Conservation (phyloP, 352 stramenopile species). For the Globisporangium alternatum region DNA sequence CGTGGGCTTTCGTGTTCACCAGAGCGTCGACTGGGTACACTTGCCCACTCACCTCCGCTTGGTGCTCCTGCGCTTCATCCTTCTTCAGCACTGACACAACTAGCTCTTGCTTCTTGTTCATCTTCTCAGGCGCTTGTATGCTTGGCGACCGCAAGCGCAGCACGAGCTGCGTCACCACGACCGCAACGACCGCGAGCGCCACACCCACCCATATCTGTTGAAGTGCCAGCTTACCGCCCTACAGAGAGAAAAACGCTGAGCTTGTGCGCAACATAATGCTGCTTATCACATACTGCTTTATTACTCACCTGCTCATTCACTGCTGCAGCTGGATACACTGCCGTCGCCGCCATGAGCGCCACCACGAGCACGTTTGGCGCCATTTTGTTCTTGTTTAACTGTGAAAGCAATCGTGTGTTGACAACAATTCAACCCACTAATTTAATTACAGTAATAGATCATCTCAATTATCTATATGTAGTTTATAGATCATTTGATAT, state of each 20-base stretch:
- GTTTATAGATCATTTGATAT: too few species aligned
- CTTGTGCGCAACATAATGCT: too few species aligned
- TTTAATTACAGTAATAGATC: too few species aligned
- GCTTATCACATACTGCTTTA: neutral
- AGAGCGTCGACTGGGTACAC: conserved; percentile 22
- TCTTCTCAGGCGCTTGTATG: neutral
- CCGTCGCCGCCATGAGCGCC: neutral
- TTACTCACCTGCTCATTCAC: neutral
- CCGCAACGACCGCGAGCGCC: conserved; percentile 18
- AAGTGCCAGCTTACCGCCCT: neutral
- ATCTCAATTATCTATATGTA: too few species aligned
- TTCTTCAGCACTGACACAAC: conserved; percentile 30
- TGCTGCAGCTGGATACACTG: neutral
- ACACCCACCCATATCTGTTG: conserved; percentile 4
- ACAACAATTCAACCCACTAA: neutral
- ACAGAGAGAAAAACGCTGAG: neutral
- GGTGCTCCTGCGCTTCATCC: conserved; percentile 27
- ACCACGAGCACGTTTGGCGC: neutral
- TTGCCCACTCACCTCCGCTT: conserved; percentile 20
- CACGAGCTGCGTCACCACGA: conserved; percentile 20
- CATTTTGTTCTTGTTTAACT: neutral
- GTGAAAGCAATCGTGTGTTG: neutral
- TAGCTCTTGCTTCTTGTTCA: neutral
- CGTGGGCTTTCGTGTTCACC: conserved; percentile 18
- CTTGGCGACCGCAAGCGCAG: neutral